These are phyloP conservation scores for Erythrobasidium hasegawianum DNA, from an alignment of 1,284 basidiomycete species.

Conservation along the genomic window DNA sequence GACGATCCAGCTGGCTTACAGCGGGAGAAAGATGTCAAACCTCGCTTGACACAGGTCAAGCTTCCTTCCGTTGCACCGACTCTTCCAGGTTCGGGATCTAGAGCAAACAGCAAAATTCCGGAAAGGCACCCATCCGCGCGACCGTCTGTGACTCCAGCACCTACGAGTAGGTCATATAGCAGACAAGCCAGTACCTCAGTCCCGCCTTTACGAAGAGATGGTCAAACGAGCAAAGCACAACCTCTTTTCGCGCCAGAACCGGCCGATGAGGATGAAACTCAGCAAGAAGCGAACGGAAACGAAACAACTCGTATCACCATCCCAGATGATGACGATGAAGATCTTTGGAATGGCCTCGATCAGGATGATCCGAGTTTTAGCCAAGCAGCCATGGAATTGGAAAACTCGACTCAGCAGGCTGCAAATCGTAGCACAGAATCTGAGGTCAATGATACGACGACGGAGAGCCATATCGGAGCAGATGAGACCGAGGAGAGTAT, in stretches of 20 bases:
- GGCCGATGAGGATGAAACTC: background rate
- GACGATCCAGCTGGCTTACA: slow-evolving; percentile 29
- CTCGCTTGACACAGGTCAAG: slow-evolving; percentile 19
- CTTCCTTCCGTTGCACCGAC: background rate
- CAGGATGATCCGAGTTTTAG: slow-evolving; percentile 25
- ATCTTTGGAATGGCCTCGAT: slow-evolving; percentile 22
- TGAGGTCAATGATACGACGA: background rate
- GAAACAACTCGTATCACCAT: background rate
- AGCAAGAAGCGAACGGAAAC: slow-evolving; percentile 7
- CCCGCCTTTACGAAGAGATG: background rate
- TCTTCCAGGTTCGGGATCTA: background rate
- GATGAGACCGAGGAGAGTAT: background rate
- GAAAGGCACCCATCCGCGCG: background rate
- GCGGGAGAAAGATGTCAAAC: slow-evolving; percentile 32
- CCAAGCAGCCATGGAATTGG: slow-evolving; percentile 19
- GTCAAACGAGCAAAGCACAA: background rate
- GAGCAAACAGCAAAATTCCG: background rate
- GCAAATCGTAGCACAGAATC: background rate
- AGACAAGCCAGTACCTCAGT: background rate
- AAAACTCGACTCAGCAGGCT: background rate
- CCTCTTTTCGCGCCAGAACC: slow-evolving; percentile 11
- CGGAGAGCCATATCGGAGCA: background rate
- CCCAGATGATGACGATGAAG: slow-evolving; percentile 19
- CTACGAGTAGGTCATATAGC: background rate
- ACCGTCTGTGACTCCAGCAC: background rate